Evolutionary conservation across 768 basidiomycete genomes (phyloP), one percentile per base, ranked within the genome.

Genomic region (Agaricus sinodeliciosus): DNA sequence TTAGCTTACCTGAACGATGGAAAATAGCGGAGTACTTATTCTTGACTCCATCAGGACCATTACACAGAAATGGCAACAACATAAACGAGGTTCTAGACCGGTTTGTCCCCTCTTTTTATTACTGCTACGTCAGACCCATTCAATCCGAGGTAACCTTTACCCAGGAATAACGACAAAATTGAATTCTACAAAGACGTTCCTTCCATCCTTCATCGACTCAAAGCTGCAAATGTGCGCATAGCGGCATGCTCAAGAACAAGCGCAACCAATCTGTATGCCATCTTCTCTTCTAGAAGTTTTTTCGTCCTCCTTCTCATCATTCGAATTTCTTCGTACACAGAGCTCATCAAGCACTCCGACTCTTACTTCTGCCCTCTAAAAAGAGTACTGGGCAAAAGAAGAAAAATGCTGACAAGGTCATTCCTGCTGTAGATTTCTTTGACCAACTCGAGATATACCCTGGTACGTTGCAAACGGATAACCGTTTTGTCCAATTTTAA

Each of bases 171-270:
- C 35, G 66, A 78, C 28, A 64, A 62, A 19, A 79, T 94, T 39
- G 71, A 73, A 2, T 90, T 95, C 66, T 95, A 89, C 66, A 67
- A 71, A 36, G 84, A 94, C 51, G 88, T 94, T 0, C 81, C 90
- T 0, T 68, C 73, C 16, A 88, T 96, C 46, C 66, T 94, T 31
- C 80, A 83, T 51, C 71, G 72, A 9, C 65, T 88, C 50, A 76
- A 73, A 28, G 65, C 61, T 4, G 75, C 69, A 2, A 57, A 51
- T n/a, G 55, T 66, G 1, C 67, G 71, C 7, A 73, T 91, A 46
- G 87, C 87, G 0, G 87, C 83, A 1, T 86, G 85, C 52, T 92
- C 89, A 6, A 72, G 91, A 41, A 91, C 90, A 0, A 60, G 68
- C 57, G 83, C 90, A 0, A 74, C 84, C 0, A 74, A 73, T 49